Base-by-base conservation (phyloP, 139 green algal genomes). In the Trebouxia sp. region DNA sequence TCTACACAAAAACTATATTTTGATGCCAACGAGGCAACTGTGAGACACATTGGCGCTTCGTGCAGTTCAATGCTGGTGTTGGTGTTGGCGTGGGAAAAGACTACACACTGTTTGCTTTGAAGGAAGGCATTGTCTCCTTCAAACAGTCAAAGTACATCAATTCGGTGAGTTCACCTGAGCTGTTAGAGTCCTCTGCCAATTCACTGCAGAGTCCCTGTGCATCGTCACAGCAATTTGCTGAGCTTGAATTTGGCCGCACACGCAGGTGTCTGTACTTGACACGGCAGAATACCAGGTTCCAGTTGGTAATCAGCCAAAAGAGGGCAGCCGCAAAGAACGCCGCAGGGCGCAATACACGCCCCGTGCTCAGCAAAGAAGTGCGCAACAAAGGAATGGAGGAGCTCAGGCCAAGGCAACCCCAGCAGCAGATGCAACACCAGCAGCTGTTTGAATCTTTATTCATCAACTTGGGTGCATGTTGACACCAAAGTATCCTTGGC, bases 121-220 rank as follows among this genome's bases (percentile, higher is more conserved):
- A 94, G 26, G 91, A 94, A 37, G 96, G 96, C 82, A 87, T 99
- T 38, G 96, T 98, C 4, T 82, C 96, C 28, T 98, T 96, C 78
- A 89, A 97, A 74, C 91, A 89, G 78, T 91, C 84, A 22, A 89
- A 89, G 82, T 81, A 85, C 65, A 78, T 69, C 24, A 65, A 76
- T 39, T 65, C 62, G 32, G 81, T 85, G n/a, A 77, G 62, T 48
- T 24, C 0, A 32, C 15, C 26, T 69, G 35, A 0, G 26, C 1
- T 17, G 15, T 66, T 9, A 6, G 9, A 30, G 14, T 17, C 1
- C 11, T 43, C n/a, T 55, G 39, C 22, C 32, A 17, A 24, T 14
- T 56, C 30, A 58, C 41, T 10, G 38, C 10, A 28, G 7, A 14
- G 69, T 7, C 17, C 22, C 41, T 55, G 39, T 30, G 69, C n/a